Base-by-base conservation (phyloP, 1,284 basidiomycete species). In the Sphaerobolus stellatus region DNA sequence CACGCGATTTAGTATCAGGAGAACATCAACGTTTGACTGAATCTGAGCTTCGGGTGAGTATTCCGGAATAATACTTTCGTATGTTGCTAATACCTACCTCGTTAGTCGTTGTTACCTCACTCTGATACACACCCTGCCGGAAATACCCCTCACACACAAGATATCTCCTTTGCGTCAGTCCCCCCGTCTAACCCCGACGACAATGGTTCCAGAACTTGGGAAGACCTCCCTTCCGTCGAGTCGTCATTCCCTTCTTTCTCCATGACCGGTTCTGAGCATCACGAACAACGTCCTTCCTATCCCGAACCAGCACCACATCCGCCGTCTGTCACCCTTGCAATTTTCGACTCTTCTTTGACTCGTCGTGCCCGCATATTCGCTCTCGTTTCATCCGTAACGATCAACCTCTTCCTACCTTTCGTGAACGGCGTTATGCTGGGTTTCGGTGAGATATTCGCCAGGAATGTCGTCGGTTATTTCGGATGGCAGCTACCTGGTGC, bases 391-490 rank as follows among this genome's bases (percentile, higher is more conserved):
- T 86, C 90, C 7, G 69, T 98, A 56, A 90, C 90, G 34, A 94
- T 98, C 74, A 98, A 99, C 70, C 72, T 99, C 56, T 72, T 94
- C 2, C 77, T 98, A 40, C 96, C 96, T 0, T 99, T 99, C 68
- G 82, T 98, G 46, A 98, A 98, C 66, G 96, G 96, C 27, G 90
- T 98, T 63, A 97, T 98, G 93, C 84, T 98, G 46, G 96, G 96
- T 9, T 95, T 98, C 66, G 96, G 96, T 24, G 96, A 99, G 73
- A 94, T 99, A 56, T 95, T 98, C 66, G 96, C 95, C 18, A 86
- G 94, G 69, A 88, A 94, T 58, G 74, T 97, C 18, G 78, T 86
- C 49, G 77, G 80, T 16, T 91, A 88, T 77, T 66, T 80, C 51
- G 78, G 78, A 38, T 79, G 76, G 77, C 72, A 66, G 58, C 48